Conservation (phyloP, 1,284 basidiomycete genomes). For the Cryptococcus sp. region DNA sequence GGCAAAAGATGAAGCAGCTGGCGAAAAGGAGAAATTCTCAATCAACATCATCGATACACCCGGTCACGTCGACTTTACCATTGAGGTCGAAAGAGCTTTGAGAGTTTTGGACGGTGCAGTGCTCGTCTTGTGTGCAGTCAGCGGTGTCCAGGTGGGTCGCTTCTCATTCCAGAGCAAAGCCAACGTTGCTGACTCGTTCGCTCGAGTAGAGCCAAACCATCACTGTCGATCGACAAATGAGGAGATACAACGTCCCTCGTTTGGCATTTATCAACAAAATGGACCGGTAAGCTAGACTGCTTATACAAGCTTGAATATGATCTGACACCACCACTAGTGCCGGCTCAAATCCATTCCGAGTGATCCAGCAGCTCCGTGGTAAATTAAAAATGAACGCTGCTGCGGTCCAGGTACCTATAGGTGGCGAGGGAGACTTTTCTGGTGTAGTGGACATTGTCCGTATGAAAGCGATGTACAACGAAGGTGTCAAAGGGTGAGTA, state of each 20-base stretch:
- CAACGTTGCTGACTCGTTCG: not conserved
- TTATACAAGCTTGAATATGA: slow-evolving; percentile 8
- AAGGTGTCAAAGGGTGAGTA: slow-evolving; percentile 87
- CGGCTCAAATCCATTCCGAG: slow-evolving; percentile 95
- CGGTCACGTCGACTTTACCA: slow-evolving; percentile 99
- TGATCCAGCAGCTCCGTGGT: slow-evolving; percentile 85
- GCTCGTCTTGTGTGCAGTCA: slow-evolving; percentile 93
- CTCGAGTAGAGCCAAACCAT: slow-evolving; percentile 74
- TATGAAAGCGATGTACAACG: slow-evolving; percentile 94
- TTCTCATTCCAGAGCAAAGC: not conserved
- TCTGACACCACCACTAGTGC: slow-evolving; percentile 59
- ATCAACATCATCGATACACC: slow-evolving; percentile 99
- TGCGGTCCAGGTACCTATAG: slow-evolving; percentile 96
- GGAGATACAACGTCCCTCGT: slow-evolving; percentile 90
- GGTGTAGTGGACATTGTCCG: slow-evolving; percentile 93
- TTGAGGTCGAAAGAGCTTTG: slow-evolving; percentile 96
- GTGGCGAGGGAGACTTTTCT: slow-evolving; percentile 80
- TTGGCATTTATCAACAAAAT: slow-evolving; percentile 99
- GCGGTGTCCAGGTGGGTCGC: slow-evolving; percentile 79
- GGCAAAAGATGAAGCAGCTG: slow-evolving; percentile 48
- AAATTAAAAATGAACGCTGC: slow-evolving; percentile 93
- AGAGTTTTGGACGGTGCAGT: slow-evolving; percentile 97
- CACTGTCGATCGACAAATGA: slow-evolving; percentile 98
- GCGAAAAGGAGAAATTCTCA: slow-evolving; percentile 76
- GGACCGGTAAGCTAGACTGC: slow-evolving; percentile 67